Conservation (phyloP, 257 asterid species). For the Asclepias syriaca region DNA sequence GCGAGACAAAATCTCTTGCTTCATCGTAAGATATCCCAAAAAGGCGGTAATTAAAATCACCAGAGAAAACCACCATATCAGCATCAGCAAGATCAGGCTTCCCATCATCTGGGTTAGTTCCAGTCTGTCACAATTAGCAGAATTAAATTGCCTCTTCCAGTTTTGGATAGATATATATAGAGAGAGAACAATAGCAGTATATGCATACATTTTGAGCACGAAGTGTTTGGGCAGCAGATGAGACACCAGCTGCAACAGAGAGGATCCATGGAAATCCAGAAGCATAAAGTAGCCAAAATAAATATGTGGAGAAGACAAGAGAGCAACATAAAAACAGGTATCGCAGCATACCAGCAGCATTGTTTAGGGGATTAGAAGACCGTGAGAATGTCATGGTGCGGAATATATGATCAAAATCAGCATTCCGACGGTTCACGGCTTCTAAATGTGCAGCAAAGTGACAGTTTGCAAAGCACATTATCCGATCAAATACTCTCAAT, state of each 20-base stretch:
- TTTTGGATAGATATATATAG: slow-evolving; percentile 6
- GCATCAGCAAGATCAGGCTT: slow-evolving; percentile 94
- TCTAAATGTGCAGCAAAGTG: slow-evolving; percentile 98
- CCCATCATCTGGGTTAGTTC: slow-evolving; percentile 52
- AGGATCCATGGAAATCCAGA: slow-evolving; percentile 73
- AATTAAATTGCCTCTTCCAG: neutral
- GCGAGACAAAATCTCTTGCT: slow-evolving; percentile 97
- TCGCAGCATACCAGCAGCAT: slow-evolving; percentile 84
- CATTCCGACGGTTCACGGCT: slow-evolving; percentile 88
- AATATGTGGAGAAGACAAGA: slow-evolving; percentile 67
- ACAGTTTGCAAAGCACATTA: slow-evolving; percentile 81
- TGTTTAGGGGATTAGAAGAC: slow-evolving; percentile 47
- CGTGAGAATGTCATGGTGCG: slow-evolving; percentile 79
- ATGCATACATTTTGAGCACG: slow-evolving; percentile 61
- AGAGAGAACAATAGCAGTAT: neutral
- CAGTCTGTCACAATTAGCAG: slow-evolving; percentile 33
- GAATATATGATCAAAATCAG: slow-evolving; percentile 83
- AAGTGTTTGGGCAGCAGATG: slow-evolving; percentile 82
- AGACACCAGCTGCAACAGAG: slow-evolving; percentile 85
- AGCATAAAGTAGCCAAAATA: slow-evolving; percentile 66
- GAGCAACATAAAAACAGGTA: slow-evolving; percentile 65
- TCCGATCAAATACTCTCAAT: slow-evolving; percentile 82
- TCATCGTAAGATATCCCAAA: slow-evolving; percentile 95
- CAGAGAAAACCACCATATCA: slow-evolving; percentile 73
- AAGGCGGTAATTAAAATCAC: slow-evolving; percentile 92